These are phyloP conservation scores for Plasmodium inui DNA, from an alignment of 169 alveolate genomes.

Conservation along the genomic window DNA sequence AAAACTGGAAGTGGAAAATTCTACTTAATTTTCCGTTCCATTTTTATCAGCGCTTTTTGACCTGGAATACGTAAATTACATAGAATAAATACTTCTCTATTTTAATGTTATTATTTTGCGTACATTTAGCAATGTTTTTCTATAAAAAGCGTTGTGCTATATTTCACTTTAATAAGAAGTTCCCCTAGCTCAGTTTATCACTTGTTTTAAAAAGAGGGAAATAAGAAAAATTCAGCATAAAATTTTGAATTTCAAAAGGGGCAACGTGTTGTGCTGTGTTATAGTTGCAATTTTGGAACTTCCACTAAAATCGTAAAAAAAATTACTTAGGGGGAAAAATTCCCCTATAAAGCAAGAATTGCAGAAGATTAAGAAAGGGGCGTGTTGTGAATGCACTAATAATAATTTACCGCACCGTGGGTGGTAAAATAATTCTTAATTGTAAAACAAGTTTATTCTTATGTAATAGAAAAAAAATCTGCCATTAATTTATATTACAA, in stretches of 20 bases:
- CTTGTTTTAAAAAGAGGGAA: neutral
- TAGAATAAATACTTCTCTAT: neutral
- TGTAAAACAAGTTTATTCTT: neutral
- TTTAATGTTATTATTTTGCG: neutral
- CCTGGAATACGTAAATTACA: neutral
- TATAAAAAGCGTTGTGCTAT: no score
- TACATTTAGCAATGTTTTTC: neutral
- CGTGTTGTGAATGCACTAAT: neutral
- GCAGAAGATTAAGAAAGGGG: neutral
- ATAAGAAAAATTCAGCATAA: neutral
- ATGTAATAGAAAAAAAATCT: neutral
- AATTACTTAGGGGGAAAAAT: neutral
- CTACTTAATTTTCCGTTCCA: neutral
- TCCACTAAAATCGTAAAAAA: neutral
- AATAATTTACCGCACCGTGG: neutral
- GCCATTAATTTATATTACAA: neutral
- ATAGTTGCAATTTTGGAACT: neutral
- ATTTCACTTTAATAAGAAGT: neutral
- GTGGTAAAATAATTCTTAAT: neutral
- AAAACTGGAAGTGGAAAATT: neutral
- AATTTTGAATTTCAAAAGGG: neutral
- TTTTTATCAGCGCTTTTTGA: neutral
- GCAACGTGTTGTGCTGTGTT: neutral
- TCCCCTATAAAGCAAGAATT: neutral
- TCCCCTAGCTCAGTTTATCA: neutral